Base-by-base conservation (phyloP, 176 grass and related monocot species). In the Cocos nucifera region DNA sequence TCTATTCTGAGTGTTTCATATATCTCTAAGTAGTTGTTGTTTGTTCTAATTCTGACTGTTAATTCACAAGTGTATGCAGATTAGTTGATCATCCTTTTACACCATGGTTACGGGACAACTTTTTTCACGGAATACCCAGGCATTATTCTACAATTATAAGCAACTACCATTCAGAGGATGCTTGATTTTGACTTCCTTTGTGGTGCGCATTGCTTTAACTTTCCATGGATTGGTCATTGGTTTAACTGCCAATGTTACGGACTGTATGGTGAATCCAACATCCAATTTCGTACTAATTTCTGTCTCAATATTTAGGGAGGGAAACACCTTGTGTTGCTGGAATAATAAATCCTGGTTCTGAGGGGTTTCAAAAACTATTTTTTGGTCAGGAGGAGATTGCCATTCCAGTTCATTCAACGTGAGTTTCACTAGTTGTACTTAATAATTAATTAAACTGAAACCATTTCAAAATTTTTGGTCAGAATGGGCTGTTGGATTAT, bases 381-480 rank as follows among this genome's bases (percentile, higher is more conserved):
- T 97, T 97, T 58, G 92, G 92, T 56, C 92, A 91, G 75, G 92
- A 97, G 69, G 92, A 97, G 85, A 97, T 97, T 75, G 92, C 92
- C 54, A 97, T 97, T 83, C 87, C 92, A 24, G 92, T 97, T 56
- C 78, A 97, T 82, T 78, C 92, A 21, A 85, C 69, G 92, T 96
- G 50, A 19, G 83, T 70, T 5, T 49, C 8, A 49, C 44, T 17
- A 26, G 6, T 49, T 64, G 14, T 21, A 8, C 6, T 32, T 32
- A 32, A 32, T 32, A 32, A 7, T 32, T 32, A 32, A 32, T 5
- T 32, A 32, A 32, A 7, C 7, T 32, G 7, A 32, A 32, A 5
- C 30, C 6, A 7, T 32, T 32, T 9, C 29, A 32, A 1, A 32
- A 32, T 32, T 21, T 32, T 6, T 32, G 30, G 30, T 32, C 5